These are phyloP conservation scores for Solanum chmielewskii DNA, from an alignment of 257 asterid genomes.

Conservation along the genomic window DNA sequence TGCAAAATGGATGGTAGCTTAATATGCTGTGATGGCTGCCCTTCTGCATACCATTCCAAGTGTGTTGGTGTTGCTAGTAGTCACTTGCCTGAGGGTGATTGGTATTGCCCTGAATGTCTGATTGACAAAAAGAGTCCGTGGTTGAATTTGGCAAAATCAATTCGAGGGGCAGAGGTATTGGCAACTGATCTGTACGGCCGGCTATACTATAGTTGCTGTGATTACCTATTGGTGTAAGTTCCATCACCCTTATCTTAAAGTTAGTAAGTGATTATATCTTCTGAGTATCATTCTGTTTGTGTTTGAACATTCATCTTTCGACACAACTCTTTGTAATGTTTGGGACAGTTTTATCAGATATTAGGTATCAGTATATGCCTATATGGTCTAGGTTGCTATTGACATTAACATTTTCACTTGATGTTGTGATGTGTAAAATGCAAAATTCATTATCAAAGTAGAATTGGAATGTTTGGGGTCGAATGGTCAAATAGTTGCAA, in stretches of 20 bases:
- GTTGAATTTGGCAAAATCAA: constrained; percentile 47
- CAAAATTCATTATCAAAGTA: background rate
- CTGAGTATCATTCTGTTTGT: background rate
- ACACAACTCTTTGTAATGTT: background rate
- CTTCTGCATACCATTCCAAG: constrained; percentile 91
- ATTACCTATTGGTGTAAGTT: constrained; percentile 90
- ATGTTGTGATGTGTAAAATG: background rate
- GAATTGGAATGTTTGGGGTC: background rate
- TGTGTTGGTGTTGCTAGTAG: constrained; percentile 81
- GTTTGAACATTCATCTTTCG: background rate
- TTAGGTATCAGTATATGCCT: background rate
- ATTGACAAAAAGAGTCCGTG: constrained; percentile 58
- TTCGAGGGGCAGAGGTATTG: constrained; percentile 71
- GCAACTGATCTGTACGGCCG: constrained; percentile 80
- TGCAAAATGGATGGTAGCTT: constrained; percentile 95
- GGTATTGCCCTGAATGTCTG: constrained; percentile 96
- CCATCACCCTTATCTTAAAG: constrained; percentile 4
- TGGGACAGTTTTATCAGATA: background rate
- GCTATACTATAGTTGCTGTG: constrained; percentile 65
- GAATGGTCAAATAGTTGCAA: background rate
- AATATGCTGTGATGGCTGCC: constrained; percentile 99
- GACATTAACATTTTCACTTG: background rate
- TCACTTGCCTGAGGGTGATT: constrained; percentile 92
- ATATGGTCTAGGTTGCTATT: background rate
- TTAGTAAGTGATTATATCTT: background rate